phyloP scores from a whole-genome alignment of 805 yeast species.

The Schwanniomyces vanrijiae region DNA sequence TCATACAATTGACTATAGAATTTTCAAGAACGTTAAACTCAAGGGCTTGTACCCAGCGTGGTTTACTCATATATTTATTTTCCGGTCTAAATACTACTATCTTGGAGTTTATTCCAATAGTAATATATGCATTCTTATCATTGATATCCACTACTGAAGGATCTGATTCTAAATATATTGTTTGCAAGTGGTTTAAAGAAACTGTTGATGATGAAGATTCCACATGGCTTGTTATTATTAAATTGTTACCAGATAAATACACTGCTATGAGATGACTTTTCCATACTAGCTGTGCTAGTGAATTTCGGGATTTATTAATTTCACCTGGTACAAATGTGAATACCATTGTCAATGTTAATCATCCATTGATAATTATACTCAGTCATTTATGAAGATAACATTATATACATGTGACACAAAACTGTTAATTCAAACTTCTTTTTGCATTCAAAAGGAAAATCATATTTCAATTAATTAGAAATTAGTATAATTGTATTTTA shows the following conservation, averaged over 20 bases:
- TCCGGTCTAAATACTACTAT: conserved; percentile 57
- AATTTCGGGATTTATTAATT: conserved; percentile 58
- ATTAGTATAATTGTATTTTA: too few relatives aligned
- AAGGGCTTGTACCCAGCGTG: conserved; percentile 46
- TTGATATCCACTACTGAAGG: conserved; percentile 68
- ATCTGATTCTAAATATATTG: conserved; percentile 68
- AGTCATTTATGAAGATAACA: not conserved
- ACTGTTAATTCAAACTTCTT: not conserved
- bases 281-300: conserved; percentile 67
- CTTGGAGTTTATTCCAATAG: conserved; percentile 48
- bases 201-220: conserved; percentile 7
- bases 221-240: conserved; percentile 47
- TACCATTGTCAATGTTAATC: conserved; percentile 41
- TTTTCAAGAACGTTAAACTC: conserved; percentile 15
- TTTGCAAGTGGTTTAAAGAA: conserved; percentile 56
- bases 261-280: conserved; percentile 59
- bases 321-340: conserved; percentile 82
- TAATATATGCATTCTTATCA: conserved; percentile 54
- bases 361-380: not conserved
- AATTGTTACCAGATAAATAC: conserved; percentile 86
- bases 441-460: not conserved
- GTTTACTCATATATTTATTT: conserved; percentile 44
- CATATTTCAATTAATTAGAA: too few relatives aligned
- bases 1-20: conserved; percentile 35
- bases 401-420: not conserved